Evolutionary conservation across 305 asterid species (phyloP), one percentile per base, ranked within the genome.

Genomic region (Fraxinus xanthoxyloides): DNA sequence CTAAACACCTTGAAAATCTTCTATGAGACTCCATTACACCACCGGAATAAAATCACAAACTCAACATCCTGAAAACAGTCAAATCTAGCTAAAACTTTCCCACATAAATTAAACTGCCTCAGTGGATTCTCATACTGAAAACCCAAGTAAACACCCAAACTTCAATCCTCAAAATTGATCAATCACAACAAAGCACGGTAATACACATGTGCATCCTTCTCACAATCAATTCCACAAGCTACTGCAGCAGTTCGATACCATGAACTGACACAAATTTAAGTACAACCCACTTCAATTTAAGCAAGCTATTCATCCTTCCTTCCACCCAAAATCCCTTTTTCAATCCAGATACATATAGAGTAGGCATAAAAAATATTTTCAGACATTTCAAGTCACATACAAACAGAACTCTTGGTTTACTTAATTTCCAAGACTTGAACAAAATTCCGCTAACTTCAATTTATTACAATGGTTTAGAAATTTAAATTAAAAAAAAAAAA

Each of bases 331-430:
- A 82, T 54, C 80, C 84, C 65, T 19, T 77, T 21, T 36, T 35
- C 84, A 56, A 72, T 28, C 73, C 67, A 65, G 63, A 43, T 51
- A 51, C 19, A 17, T 54, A 43, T 5, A 54, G 63, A 15, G 19
- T 31, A 26, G 26, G 7, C 13, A 21, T 65, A 72, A 32, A 38
- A 77, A 32, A 63, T 80, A 43, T 12, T 54, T n/a, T 67, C 86
- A 70, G 75, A 73, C 82, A 69, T 61, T 76, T 79, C 72, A 82
- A 82, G 80, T 72, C 81, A 77, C 79, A 82, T 76, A 72, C 24
- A 61, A 30, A 76, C 38, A 30, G 78, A 74, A 78, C 76, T 51
- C 82, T 74, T 77, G 80, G 83, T 79, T 84, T 86, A 30, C 88
- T 85, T 82, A 63, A 36, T 69, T 61, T 83, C 36, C 43, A 88